Evolutionary conservation across 495 filamentous ascomycete species (phyloP), one percentile per base, ranked within the genome.

Genomic region (Tuber calosporum): DNA sequence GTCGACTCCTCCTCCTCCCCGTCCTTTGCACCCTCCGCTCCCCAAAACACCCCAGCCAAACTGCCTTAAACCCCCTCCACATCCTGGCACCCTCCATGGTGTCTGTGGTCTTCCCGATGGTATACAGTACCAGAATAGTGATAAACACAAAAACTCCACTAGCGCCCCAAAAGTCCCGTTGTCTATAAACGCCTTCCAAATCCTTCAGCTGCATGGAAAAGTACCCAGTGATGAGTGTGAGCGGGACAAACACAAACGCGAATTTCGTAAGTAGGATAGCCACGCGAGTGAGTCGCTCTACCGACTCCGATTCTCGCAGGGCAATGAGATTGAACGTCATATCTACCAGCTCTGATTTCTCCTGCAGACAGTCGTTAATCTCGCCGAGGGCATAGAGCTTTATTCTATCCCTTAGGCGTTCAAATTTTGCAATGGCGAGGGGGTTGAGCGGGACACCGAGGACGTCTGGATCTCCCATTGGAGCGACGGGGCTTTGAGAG

Each of bases 241-340:
- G 89, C 4, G 93, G 93, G 66, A 96, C 84, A 83, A 96, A 96
- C 66, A 96, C 84, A 68, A 96, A 92, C 19, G 90, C 92, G 66
- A 91, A 88, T 80, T 94, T 94, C 38, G 91, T 91, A 20, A 96
- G 84, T n/a, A 95, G 83, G 53, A 93, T 92, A 0, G 93, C 93
- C 74, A 92, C 89, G 40, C 91, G 85, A 0, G 92, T 94, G 36
- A 96, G 85, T 40, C 89, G 87, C 69, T 94, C 92, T 9, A 93
- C 91, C 2, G 89, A 88, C 72, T 90, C 86, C 4, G 91, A 92
- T 83, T 96, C 90, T 79, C 92, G 92, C 79, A 94, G 89, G 19
- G 92, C 90, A 71, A 92, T 93, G 77, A 96, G 86, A 83, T 93
- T 94, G 86, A 95, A 96, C 37, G 73, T 77, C 83, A 94, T 86